phyloP scores from a whole-genome alignment of 2,329 filamentous ascomycete genomes.

The Colletotrichum sp. region DNA sequence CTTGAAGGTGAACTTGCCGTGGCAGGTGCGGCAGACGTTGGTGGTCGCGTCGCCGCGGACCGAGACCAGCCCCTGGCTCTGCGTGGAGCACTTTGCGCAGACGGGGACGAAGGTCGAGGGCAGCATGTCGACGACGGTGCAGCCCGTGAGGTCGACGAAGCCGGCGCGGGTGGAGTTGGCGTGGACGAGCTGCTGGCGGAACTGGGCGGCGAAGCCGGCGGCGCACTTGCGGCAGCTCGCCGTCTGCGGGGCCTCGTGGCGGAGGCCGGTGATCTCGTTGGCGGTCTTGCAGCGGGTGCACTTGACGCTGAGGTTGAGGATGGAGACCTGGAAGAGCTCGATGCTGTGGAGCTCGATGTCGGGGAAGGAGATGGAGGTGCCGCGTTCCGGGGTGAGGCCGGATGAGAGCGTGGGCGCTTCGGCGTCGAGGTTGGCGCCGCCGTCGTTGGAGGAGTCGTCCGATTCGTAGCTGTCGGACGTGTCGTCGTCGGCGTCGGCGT shows the following conservation, averaged over 20 bases:
- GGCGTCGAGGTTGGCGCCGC: constrained; percentile 43
- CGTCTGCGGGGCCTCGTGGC: constrained; percentile 56
- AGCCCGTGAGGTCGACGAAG: constrained; percentile 78
- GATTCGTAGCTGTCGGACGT: constrained; percentile 44
- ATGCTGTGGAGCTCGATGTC: constrained; percentile 78
- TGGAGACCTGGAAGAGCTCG: constrained; percentile 73
- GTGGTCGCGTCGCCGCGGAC: constrained; percentile 76
- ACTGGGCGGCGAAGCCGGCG: constrained; percentile 55
- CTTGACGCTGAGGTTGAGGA: constrained; percentile 74
- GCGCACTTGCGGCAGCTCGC: constrained; percentile 66
- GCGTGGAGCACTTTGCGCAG: constrained; percentile 76
- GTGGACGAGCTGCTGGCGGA: constrained; percentile 75
- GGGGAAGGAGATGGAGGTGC: constrained; percentile 81
- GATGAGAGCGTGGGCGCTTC: constrained; percentile 32
- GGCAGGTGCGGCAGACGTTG: constrained; percentile 80
- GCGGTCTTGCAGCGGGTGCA: constrained; percentile 80
- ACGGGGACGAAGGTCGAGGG: constrained; percentile 82
- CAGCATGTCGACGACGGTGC: constrained; percentile 77
- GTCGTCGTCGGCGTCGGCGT: constrained; percentile 51
- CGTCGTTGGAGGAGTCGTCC: constrained; percentile 52
- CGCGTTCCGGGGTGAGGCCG: constrained; percentile 60
- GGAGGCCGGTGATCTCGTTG: constrained; percentile 72
- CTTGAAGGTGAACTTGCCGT: constrained; percentile 80
- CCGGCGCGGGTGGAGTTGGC: constrained; percentile 76
- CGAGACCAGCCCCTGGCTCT: constrained; percentile 71